Conservation (phyloP, 2,329 filamentous ascomycete species). For the Canariomyces notabilis region DNA sequence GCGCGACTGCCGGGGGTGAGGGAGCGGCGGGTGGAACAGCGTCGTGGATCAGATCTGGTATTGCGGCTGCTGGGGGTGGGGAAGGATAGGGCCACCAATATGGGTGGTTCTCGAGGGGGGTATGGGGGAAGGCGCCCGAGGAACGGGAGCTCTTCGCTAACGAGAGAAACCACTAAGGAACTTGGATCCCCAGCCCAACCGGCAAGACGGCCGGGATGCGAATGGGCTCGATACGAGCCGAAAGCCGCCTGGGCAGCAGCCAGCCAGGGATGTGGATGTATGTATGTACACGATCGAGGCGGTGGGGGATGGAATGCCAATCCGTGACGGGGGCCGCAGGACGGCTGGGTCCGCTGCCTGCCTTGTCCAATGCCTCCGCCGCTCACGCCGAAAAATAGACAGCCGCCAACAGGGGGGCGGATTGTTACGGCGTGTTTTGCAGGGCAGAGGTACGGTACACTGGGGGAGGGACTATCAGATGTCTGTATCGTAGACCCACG, state of each 20-base stretch:
- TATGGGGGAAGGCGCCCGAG: slow-evolving; percentile 21
- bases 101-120: slow-evolving; percentile 22
- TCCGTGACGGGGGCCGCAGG: neutral
- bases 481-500: slow-evolving; percentile 16
- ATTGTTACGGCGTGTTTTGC: slow-evolving; percentile 11
- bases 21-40: slow-evolving; percentile 17
- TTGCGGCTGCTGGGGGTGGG: slow-evolving; percentile 27
- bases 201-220: slow-evolving; percentile 15
- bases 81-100: slow-evolving; percentile 25
- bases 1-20: slow-evolving; percentile 17
- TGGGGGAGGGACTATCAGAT: slow-evolving; percentile 16
- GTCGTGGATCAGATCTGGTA: slow-evolving; percentile 26
- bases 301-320: slow-evolving; percentile 9
- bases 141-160: slow-evolving; percentile 1
- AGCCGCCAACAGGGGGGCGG: slow-evolving; percentile 11
- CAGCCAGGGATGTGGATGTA: too few relatives aligned
- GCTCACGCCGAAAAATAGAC: slow-evolving; percentile 8
- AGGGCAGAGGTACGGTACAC: slow-evolving; percentile 10
- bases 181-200: slow-evolving; percentile 17
- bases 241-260: slow-evolving; percentile 7
- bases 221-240: slow-evolving; percentile 17
- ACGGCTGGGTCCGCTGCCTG: neutral
- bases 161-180: slow-evolving; percentile 7
- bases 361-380: slow-evolving; percentile 5
- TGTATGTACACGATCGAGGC: slow-evolving; percentile 4